Percentiles rank a stretch among this genome's conserved stretches.
Conservation (phyloP, 306 rosid genomes). For the Carpinus fangiana region DNA sequence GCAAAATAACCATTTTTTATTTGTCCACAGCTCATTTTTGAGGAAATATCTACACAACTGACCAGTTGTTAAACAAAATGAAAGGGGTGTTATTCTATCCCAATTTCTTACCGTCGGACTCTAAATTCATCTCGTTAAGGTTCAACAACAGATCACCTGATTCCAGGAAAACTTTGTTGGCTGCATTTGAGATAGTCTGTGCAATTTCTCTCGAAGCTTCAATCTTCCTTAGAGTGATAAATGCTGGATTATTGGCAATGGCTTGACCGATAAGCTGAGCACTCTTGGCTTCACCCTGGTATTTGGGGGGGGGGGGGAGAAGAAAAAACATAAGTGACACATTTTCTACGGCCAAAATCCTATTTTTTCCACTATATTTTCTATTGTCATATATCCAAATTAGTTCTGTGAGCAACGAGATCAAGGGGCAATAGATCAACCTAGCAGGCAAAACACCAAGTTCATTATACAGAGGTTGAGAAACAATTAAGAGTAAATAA, state of each 20-base stretch:
- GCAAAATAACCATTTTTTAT: neutral
- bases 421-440: neutral
- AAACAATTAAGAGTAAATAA: neutral
- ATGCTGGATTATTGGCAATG: constrained; percentile 80
- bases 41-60: neutral
- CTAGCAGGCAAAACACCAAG: neutral
- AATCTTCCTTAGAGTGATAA: constrained; percentile 76
- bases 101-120: constrained; percentile 39
- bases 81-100: neutral
- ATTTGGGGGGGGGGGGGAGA: no score
- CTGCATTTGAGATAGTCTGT: constrained; percentile 50
- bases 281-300: constrained; percentile 86
- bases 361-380: neutral
- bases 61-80: neutral
- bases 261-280: constrained; percentile 83
- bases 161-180: constrained; percentile 68
- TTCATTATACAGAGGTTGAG: neutral
- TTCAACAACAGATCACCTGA: constrained; percentile 70
- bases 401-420: neutral
- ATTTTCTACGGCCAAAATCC: neutral
- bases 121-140: constrained; percentile 60
- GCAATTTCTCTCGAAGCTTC: constrained; percentile 95
- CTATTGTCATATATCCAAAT: neutral
- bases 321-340: neutral
- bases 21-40: neutral